These are phyloP conservation scores for Cyberlindnera xylosilytica DNA, from an alignment of 805 yeast species.

Conservation along the genomic window DNA sequence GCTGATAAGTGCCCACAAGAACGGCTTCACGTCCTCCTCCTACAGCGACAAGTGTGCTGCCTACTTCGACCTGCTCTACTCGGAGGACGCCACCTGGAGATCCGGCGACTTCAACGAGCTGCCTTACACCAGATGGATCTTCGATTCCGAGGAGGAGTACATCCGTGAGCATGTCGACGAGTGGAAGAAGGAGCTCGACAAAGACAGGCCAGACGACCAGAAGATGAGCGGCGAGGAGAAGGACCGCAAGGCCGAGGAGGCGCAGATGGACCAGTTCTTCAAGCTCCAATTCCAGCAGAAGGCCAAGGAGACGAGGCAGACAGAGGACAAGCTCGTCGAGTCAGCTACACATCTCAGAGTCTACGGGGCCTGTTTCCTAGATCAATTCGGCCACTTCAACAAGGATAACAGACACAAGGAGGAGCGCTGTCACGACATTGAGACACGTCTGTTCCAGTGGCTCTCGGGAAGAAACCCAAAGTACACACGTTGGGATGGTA, in stretches of 20 bases:
- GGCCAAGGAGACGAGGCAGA: slow-evolving; percentile 16
- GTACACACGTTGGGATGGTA: slow-evolving; percentile 39
- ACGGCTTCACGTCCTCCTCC: slow-evolving; percentile 4
- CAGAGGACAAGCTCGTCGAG: slow-evolving; percentile 26
- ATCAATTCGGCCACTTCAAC: slow-evolving; percentile 16
- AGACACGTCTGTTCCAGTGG: slow-evolving; percentile 38
- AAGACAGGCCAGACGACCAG: not conserved
- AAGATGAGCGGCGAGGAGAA: slow-evolving; percentile 14
- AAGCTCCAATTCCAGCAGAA: slow-evolving; percentile 20
- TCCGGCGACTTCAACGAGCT: slow-evolving; percentile 19
- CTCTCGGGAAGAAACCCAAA: slow-evolving; percentile 33
- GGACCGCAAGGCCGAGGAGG: slow-evolving; percentile 14
- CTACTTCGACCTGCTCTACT: slow-evolving; percentile 29
- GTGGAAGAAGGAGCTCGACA: slow-evolving; percentile 11
- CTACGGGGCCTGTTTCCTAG: slow-evolving; percentile 28
- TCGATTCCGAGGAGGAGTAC: slow-evolving; percentile 20
- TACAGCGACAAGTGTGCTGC: slow-evolving; percentile 28
- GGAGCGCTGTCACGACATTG: slow-evolving; percentile 31
- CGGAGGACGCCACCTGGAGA: slow-evolving; percentile 22
- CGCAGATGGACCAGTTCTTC: slow-evolving; percentile 12
- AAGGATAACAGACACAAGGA: slow-evolving; percentile 4
- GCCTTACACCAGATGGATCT: slow-evolving; percentile 21
- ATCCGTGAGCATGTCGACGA: slow-evolving; percentile 14
- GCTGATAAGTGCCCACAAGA: slow-evolving; percentile 3
- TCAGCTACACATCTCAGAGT: slow-evolving; percentile 27